Conservation (phyloP, 352 stramenopile genomes). For the Pythium sukuiense region DNA sequence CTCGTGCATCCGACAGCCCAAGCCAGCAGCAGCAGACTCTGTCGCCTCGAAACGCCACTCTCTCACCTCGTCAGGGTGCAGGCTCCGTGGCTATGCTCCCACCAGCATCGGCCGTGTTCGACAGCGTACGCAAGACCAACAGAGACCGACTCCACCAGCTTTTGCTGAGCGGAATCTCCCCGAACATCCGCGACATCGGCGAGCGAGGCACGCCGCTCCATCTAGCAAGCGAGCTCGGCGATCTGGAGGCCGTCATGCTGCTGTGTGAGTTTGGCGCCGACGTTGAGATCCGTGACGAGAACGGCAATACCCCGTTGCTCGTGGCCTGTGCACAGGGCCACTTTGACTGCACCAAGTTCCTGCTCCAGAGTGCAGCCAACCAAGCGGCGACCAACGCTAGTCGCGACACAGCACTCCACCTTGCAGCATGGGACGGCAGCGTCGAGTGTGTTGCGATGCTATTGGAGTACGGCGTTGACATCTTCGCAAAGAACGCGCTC, state of each 20-base stretch:
- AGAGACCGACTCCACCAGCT: constrained; percentile 44
- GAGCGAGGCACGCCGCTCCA: constrained; percentile 72
- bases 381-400: constrained; percentile 42
- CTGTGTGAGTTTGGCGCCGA: constrained; percentile 68
- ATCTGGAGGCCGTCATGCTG: constrained; percentile 62
- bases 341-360: constrained; percentile 64
- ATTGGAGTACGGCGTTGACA: constrained; percentile 60
- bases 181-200: constrained; percentile 57
- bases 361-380: constrained; percentile 70
- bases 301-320: constrained; percentile 63
- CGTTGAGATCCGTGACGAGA: constrained; percentile 65
- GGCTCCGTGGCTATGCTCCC: constrained; percentile 10
- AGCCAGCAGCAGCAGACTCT: constrained; percentile 5
- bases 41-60: not conserved
- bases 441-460: constrained; percentile 63
- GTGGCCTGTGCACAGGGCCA: constrained; percentile 69
- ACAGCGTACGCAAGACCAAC: constrained; percentile 50
- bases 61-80: constrained; percentile 7
- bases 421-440: constrained; percentile 66
- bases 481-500: constrained; percentile 45
- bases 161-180: constrained; percentile 46
- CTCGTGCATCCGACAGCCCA: constrained; percentile 25
- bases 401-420: constrained; percentile 59
- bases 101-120: constrained; percentile 38
- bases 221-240: constrained; percentile 63